A percentile compares a stretch with the other conserved stretches of the same genome.
These are phyloP conservation scores for Eleusine coracana DNA, from an alignment of 176 grass and related monocot species.

Conservation along the genomic window DNA sequence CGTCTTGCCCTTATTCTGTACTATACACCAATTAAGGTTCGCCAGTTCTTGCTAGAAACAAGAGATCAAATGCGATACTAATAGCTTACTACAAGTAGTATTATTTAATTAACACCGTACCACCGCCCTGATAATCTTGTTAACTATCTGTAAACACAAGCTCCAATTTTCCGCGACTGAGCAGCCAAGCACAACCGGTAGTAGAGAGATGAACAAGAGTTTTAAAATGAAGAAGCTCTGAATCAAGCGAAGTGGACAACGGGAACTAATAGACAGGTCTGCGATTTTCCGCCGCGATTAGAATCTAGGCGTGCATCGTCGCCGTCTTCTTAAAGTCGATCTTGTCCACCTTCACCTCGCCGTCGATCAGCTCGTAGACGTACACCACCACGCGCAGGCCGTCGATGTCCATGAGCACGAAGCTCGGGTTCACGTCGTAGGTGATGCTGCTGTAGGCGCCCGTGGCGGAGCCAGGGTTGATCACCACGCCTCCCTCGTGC, in stretches of 20 bases:
- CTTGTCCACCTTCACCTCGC: constrained; percentile 97
- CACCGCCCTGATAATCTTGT: no score
- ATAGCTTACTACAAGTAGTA: background rate
- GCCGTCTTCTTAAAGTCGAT: constrained; percentile 97
- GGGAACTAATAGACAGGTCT: background rate
- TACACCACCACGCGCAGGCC: constrained; percentile 94
- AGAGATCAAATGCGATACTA: background rate
- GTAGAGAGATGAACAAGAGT: background rate
- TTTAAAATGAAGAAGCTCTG: background rate
- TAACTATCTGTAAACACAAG: background rate
- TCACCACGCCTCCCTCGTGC: constrained; percentile 92
- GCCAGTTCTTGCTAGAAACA: background rate
- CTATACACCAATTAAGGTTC: background rate
- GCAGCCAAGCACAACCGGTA: background rate
- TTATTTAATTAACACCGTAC: no score
- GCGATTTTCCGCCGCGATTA: no score
- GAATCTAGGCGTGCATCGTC: constrained; percentile 35
- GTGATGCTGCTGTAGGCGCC: constrained; percentile 94
- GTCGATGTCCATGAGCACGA: constrained; percentile 98
- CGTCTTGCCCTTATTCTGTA: no score
- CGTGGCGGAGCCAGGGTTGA: constrained; percentile 92
- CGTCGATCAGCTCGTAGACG: constrained; percentile 95
- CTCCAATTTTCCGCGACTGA: background rate
- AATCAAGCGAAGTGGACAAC: background rate
- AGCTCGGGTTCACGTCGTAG: constrained; percentile 94